phyloP scores from a whole-genome alignment of 129 eudicot genomes.

The carrot (Daucus carota) region DNA sequence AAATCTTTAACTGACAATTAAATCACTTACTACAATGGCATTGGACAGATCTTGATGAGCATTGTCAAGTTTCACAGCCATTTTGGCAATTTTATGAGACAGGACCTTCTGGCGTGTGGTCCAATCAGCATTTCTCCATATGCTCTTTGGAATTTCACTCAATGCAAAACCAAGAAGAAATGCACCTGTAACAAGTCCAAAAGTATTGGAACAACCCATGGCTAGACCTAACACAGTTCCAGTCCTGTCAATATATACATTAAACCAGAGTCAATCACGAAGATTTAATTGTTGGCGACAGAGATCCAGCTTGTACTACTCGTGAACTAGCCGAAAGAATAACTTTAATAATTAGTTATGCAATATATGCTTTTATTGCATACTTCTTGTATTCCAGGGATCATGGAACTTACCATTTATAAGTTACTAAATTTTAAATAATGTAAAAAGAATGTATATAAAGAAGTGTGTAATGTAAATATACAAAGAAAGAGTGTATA shows the following conservation, averaged over 20 bases:
- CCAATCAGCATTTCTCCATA: conserved; percentile 97
- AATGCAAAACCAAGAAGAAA: conserved; percentile 98
- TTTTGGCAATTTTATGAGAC: conserved; percentile 87
- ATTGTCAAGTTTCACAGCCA: conserved; percentile 88
- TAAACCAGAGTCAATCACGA: conserved; percentile 11
- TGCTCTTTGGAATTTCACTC: conserved; percentile 82
- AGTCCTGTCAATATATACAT: conserved; percentile 44
- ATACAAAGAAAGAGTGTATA: too few relatives aligned
- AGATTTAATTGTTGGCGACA: not conserved
- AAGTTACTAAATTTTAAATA: not conserved
- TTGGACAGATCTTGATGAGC: conserved; percentile 85
- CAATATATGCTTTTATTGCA: not conserved
- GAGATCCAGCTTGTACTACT: not conserved
- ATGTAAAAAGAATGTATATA: not conserved
- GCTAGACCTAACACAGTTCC: conserved; percentile 68
- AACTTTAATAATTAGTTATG: not conserved
- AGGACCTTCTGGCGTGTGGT: conserved; percentile 73
- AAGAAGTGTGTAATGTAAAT: not conserved
- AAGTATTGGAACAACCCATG: conserved; percentile 97
- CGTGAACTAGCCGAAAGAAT: not conserved
- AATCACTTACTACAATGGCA: conserved; percentile 73
- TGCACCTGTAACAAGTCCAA: conserved; percentile 97
- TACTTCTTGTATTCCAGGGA: not conserved
- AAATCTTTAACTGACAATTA: not conserved
- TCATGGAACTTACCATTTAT: not conserved